These are phyloP conservation scores for Rhizopogon roseolus DNA, from an alignment of 768 basidiomycete genomes.

Conservation along the genomic window DNA sequence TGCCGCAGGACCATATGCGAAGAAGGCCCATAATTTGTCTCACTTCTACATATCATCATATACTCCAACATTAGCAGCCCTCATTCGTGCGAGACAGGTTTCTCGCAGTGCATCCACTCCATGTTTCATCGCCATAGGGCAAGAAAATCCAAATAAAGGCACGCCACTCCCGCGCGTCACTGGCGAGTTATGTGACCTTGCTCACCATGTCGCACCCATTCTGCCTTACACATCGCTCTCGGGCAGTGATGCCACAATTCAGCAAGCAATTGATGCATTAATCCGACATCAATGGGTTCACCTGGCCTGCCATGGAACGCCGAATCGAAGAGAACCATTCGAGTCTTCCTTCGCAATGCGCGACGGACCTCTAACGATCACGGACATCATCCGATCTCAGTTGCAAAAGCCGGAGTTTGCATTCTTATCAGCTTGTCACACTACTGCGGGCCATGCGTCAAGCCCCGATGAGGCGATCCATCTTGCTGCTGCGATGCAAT, in stretches of 20 bases:
- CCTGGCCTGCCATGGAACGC: conserved; percentile 32
- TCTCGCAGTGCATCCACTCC: neutral
- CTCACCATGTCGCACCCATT: neutral
- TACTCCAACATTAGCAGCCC: no score
- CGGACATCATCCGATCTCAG: conserved; percentile 5
- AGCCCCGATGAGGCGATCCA: no score
- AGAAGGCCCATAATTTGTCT: no score
- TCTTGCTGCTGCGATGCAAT: no score
- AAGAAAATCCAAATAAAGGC: neutral
- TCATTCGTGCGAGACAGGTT: no score
- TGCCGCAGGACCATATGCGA: no score
- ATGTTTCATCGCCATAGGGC: conserved; percentile 3
- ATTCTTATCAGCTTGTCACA: conserved; percentile 20
- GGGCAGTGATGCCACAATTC: neutral
- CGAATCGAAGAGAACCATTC: conserved; percentile 19
- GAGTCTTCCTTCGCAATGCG: conserved; percentile 16
- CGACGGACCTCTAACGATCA: conserved; percentile 3
- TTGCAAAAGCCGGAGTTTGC: conserved; percentile 12
- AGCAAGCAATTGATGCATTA: conserved; percentile 4
- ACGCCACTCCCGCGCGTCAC: neutral
- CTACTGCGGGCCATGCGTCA: conserved; percentile 10
- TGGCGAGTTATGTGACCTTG: neutral
- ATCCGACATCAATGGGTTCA: conserved; percentile 17
- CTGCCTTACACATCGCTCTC: conserved; percentile 2
- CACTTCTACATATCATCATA: no score